Conservation (phyloP, 176 grass and related monocot species). For the Stipa capillata region DNA sequence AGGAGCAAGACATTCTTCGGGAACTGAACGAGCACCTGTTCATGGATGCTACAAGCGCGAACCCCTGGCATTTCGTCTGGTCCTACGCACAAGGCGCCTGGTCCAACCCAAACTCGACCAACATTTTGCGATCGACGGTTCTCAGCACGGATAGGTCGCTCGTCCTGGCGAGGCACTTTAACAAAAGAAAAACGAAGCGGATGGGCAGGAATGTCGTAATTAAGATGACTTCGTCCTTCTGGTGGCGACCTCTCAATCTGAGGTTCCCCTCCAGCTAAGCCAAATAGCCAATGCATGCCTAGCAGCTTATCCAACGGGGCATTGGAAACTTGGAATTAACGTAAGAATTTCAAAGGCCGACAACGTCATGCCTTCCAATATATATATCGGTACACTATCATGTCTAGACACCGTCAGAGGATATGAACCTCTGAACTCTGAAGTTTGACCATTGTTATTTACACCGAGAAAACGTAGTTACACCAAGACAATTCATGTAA, state of each 20-base stretch:
- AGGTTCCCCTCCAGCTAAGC: neutral
- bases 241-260: neutral
- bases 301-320: neutral
- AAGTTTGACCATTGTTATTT: too few species aligned
- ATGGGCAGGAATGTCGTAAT: neutral
- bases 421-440: neutral
- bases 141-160: conserved; percentile 12
- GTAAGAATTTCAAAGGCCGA: neutral
- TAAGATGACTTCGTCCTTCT: neutral
- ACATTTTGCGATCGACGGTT: conserved; percentile 21
- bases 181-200: neutral
- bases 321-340: neutral
- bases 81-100: conserved; percentile 13
- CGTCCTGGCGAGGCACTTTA: neutral
- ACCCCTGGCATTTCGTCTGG: conserved; percentile 21
- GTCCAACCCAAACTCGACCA: conserved; percentile 27
- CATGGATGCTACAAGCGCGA: conserved; percentile 35
- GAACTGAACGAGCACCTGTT: conserved; percentile 52
- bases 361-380: neutral
- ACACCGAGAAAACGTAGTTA: conserved; percentile 2
- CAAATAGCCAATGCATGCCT: neutral
- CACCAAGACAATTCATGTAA: conserved; percentile 8
- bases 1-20: conserved; percentile 36
- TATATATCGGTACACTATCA: neutral
- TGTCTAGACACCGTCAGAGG: neutral